phyloP scores from a whole-genome alignment of 495 filamentous ascomycete species.

The Aspergillus kassunensis region DNA sequence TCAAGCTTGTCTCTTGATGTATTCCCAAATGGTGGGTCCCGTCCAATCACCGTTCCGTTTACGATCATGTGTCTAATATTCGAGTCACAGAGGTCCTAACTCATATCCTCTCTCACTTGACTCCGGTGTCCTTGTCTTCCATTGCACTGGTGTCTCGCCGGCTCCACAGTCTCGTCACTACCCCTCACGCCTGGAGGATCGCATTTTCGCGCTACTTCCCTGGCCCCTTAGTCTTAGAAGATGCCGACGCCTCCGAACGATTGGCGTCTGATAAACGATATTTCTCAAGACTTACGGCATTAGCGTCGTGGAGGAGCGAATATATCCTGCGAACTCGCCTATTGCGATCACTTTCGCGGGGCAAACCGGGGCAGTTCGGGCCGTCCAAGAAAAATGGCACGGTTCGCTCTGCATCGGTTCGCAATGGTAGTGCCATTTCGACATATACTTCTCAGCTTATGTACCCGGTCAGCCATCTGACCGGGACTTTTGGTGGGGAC shows the following conservation, averaged over 20 bases:
- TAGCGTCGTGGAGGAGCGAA: conserved; percentile 88
- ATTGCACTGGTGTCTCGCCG: conserved; percentile 79
- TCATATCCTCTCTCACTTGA: conserved; percentile 85
- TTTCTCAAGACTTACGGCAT: conserved; percentile 73
- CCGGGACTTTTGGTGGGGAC: conserved; percentile 61
- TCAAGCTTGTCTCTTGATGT: conserved; percentile 54
- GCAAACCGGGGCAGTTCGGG: conserved; percentile 63
- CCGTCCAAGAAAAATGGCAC: conserved; percentile 46
- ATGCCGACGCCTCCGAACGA: conserved; percentile 39
- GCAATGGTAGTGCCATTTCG: conserved; percentile 56
- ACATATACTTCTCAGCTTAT: conserved; percentile 80
- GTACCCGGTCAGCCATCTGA: conserved; percentile 68
- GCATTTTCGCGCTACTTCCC: conserved; percentile 89
- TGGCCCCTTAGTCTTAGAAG: conserved; percentile 52
- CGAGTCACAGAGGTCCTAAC: conserved; percentile 71
- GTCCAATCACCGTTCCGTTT: not conserved
- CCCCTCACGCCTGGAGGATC: conserved; percentile 84
- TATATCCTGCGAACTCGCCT: conserved; percentile 85
- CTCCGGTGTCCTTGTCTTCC: conserved; percentile 70
- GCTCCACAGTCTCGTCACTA: conserved; percentile 78
- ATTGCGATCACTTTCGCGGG: conserved; percentile 71
- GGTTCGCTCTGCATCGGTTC: conserved; percentile 42
- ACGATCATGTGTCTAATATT: conserved; percentile 23
- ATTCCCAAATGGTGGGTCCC: conserved; percentile 74
- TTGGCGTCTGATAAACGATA: conserved; percentile 62